Base-by-base conservation (phyloP, 192 early-diverging fungal genomes). In the Podila epicladia region DNA sequence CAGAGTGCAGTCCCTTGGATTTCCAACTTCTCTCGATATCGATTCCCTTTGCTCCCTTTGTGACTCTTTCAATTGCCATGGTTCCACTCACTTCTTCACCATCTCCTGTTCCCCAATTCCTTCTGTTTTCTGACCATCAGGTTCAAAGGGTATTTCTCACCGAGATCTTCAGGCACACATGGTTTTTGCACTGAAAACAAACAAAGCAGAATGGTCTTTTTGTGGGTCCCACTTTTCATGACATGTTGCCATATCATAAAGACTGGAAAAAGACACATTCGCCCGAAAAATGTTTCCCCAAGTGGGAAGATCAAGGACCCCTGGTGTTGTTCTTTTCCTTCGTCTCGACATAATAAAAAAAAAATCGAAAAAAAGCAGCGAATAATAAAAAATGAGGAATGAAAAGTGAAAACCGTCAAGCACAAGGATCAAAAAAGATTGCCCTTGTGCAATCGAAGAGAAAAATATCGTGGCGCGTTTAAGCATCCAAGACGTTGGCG, bases 141-240 rank as follows among this genome's bases (percentile, higher is more conserved):
- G 77, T 80, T 80, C 77, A 80, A 80, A 80, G 77, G 71, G 77
- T 80, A 73, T 80, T 80, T 80, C 77, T 80, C 77, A 80, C 77
- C 71, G 58, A 80, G 77, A 69, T 73, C 67, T 73, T 73, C 76
- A 67, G 60, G 60, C 76, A 64, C 65, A 67, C 37, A 22, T 29
- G 41, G 41, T 65, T 6, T 6, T 35, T 35, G 33, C 13, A 29
- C 33, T 32, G 57, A 49, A 28, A 62, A 26, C 41, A 22, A 55
- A 55, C 35, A 24, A n/a, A 55, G 53, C 53, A 55, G 5, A 55
- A 55, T 9, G 22, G 24, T 24, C 24, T 55, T 55, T 55, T 26
- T n/a, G 8, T 55, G 24, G 53, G 6, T 55, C 24, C 20, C 9
- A 12, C 24, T 17, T 24, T 55, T 26, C n/a, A 55, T 55, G 51